A percentile compares a stretch with the other conserved stretches of the same genome.
These are phyloP conservation scores for Massarina eburnea DNA, from an alignment of 2,329 filamentous ascomycete species.

Conservation along the genomic window DNA sequence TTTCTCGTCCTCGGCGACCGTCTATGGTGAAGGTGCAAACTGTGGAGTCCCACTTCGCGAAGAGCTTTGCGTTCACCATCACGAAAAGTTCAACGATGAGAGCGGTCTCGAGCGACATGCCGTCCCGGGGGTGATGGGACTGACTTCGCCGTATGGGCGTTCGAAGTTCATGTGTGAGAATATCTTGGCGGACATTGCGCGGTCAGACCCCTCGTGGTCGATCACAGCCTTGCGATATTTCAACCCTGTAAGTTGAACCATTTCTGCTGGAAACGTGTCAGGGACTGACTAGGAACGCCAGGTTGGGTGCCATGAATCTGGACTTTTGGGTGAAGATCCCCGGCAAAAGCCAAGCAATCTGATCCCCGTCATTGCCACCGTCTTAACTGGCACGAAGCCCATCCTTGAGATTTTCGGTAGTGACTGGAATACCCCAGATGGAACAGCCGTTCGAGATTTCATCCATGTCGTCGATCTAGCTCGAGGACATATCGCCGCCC, in stretches of 20 bases:
- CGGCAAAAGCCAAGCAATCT: slow-evolving; percentile 64
- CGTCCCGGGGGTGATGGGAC: slow-evolving; percentile 55
- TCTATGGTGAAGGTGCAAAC: slow-evolving; percentile 57
- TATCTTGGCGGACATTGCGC: slow-evolving; percentile 63
- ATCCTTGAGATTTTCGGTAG: slow-evolving; percentile 64
- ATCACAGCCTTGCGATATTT: slow-evolving; percentile 68
- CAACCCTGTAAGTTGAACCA: slow-evolving; percentile 53
- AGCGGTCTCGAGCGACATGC: slow-evolving; percentile 47
- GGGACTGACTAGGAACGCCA: slow-evolving; percentile 16
- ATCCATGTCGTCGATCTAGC: slow-evolving; percentile 69
- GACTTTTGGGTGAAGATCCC: slow-evolving; percentile 65
- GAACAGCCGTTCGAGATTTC: slow-evolving; percentile 68
- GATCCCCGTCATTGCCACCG: slow-evolving; percentile 64
- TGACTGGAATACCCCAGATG: slow-evolving; percentile 67
- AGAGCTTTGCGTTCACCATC: slow-evolving; percentile 57
- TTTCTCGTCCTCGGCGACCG: slow-evolving; percentile 68
- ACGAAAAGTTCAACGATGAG: slow-evolving; percentile 49
- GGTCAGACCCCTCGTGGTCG: slow-evolving; percentile 62
- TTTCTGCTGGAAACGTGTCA: background rate
- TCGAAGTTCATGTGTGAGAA: slow-evolving; percentile 70
- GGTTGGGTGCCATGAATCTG: slow-evolving; percentile 65
- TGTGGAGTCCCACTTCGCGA: slow-evolving; percentile 56
- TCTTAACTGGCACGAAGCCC: slow-evolving; percentile 57
- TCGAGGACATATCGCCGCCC: slow-evolving; percentile 64
- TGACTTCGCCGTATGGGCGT: slow-evolving; percentile 67